Evolutionary conservation across 352 stramenopile genomes (phyloP).

Genomic region (Aphanomyces astaci): DNA sequence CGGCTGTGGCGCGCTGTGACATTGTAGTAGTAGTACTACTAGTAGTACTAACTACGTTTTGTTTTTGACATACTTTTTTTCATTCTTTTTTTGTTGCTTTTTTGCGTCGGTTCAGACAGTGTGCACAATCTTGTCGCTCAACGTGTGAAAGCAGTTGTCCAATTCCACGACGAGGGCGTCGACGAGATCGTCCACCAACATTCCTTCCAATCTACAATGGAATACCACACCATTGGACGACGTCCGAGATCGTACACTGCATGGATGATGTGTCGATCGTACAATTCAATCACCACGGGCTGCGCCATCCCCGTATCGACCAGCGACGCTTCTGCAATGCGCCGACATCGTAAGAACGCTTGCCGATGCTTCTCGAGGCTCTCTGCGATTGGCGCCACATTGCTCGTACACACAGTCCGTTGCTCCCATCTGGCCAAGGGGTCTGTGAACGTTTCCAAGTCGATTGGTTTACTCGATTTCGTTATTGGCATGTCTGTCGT

Average conservation of each 20-base stretch:
- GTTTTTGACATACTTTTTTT: no score
- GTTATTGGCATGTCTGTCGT: no score
- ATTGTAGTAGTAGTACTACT: background rate
- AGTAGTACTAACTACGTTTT: no score
- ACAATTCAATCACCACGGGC: conserved; percentile 15
- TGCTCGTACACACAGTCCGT: background rate
- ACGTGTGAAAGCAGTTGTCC: conserved; percentile 7
- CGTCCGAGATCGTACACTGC: no score
- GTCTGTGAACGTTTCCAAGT: no score
- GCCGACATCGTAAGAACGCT: background rate
- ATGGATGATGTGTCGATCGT: background rate
- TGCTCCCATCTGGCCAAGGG: no score
- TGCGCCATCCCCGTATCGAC: conserved; percentile 6
- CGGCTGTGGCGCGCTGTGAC: conserved; percentile 40
- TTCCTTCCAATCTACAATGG: conserved; percentile 4
- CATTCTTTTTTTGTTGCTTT: no score
- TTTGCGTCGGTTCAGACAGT: background rate
- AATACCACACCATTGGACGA: no score
- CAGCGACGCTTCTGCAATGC: conserved; percentile 1
- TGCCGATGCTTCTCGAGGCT: background rate
- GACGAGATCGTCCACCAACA: conserved; percentile 5
- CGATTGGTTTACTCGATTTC: no score
- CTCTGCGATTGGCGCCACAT: background rate
- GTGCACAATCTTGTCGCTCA: conserved; percentile 2
- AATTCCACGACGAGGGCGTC: background rate